Percentiles rank a stretch among this genome's conserved stretches.
These are phyloP conservation scores for Globisporangium okanoganense DNA, from an alignment of 352 stramenopile genomes.

Conservation along the genomic window DNA sequence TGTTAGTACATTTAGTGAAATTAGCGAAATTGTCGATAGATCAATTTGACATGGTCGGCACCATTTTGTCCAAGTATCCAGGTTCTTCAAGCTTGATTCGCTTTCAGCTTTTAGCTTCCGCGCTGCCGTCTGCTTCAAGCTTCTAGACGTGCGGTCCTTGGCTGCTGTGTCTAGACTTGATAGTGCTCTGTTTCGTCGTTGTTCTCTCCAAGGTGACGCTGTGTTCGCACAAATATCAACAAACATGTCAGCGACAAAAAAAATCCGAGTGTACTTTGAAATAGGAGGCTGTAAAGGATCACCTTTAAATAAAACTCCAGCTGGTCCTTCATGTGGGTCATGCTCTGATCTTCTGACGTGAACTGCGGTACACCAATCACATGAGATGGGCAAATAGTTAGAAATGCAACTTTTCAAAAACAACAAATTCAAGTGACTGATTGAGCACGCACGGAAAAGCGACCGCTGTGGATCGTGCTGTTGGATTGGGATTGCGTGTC, in stretches of 20 bases:
- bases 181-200: slow-evolving; percentile 12
- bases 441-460: slow-evolving; percentile 36
- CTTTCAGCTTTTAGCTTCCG: too few relatives aligned
- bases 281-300: background rate
- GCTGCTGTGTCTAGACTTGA: slow-evolving; percentile 8
- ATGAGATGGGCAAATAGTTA: background rate
- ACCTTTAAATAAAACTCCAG: slow-evolving; percentile 88
- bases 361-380: slow-evolving; percentile 27
- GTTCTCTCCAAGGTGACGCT: slow-evolving; percentile 38
- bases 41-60: too few relatives aligned
- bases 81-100: too few relatives aligned
- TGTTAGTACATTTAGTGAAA: too few relatives aligned
- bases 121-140: background rate
- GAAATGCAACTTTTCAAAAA: background rate
- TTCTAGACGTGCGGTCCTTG: background rate
- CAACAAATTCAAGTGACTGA: background rate
- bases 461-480: slow-evolving; percentile 44
- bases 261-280: background rate
- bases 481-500: slow-evolving; percentile 61
- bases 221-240: background rate
- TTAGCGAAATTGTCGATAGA: too few relatives aligned
- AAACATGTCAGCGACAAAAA: background rate
- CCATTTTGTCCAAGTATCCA: too few relatives aligned
- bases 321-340: slow-evolving; percentile 75
- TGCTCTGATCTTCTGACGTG: slow-evolving; percentile 47